Evolutionary conservation across 352 stramenopile genomes (phyloP).

Genomic region (Achlya hypogyna): DNA sequence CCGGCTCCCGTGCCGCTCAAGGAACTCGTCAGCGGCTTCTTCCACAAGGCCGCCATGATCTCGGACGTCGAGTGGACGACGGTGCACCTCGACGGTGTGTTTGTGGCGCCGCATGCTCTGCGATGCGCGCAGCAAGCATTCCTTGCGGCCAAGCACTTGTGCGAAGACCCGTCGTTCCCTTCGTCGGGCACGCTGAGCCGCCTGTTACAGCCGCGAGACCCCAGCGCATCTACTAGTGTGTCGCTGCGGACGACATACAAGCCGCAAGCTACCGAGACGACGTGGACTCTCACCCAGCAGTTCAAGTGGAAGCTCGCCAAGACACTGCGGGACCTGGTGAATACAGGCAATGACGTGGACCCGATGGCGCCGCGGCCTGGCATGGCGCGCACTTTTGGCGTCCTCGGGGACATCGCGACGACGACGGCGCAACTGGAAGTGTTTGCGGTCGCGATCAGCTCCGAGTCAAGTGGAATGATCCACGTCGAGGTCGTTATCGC

Average conservation of each 20-base stretch:
- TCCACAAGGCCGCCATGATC: not conserved
- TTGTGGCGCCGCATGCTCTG: not conserved
- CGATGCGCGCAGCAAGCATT: not conserved
- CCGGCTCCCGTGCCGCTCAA: not conserved
- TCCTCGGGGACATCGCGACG: not conserved
- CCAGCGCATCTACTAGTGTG: not conserved
- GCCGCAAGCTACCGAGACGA: not conserved
- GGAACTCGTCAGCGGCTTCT: conserved; percentile 4
- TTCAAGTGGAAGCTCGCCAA: conserved; percentile 10
- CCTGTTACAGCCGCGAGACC: not conserved
- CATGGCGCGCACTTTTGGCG: conserved; percentile 3
- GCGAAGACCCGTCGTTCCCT: not conserved
- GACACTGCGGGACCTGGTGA: not conserved
- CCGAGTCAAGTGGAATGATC: not conserved
- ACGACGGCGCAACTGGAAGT: not conserved
- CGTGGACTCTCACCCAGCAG: conserved; percentile 1
- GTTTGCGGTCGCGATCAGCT: not conserved
- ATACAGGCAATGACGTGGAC: not conserved
- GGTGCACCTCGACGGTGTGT: not conserved
- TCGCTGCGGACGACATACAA: not conserved
- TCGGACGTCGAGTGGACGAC: not conserved
- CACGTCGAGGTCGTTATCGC: not conserved
- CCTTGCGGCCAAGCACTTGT: not conserved
- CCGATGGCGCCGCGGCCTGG: not conserved
- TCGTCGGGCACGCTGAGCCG: not conserved